Conservation (phyloP, 2,329 filamentous ascomycete species). For the Hypoxylon sp. region DNA sequence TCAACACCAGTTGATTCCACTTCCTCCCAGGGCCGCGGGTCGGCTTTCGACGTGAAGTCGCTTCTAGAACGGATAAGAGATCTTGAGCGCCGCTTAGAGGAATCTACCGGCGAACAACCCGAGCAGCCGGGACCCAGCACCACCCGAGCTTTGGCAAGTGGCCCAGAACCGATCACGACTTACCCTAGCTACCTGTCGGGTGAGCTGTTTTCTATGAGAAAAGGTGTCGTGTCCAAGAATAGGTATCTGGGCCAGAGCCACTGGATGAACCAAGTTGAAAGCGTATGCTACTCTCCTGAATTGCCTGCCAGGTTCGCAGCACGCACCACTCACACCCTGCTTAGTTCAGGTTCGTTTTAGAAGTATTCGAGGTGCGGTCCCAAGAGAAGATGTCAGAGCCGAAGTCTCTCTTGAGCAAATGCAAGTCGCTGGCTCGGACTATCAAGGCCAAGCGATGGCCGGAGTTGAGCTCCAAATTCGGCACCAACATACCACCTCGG, state of each 20-base stretch:
- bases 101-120: conserved; percentile 36
- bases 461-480: conserved; percentile 49
- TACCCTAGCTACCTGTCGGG: conserved; percentile 34
- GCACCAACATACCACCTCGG: conserved; percentile 50
- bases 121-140: conserved; percentile 1
- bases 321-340: conserved; percentile 6
- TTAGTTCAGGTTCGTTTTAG: conserved; percentile 39
- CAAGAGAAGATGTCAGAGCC: conserved; percentile 44
- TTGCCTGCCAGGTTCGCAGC: background rate
- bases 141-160: conserved; percentile 1
- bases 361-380: conserved; percentile 37
- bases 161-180: conserved; percentile 28
- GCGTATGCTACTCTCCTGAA: conserved; percentile 46
- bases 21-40: conserved; percentile 17
- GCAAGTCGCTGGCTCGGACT: conserved; percentile 52
- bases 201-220: conserved; percentile 40
- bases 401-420: conserved; percentile 47
- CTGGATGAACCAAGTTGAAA: conserved; percentile 55
- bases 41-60: conserved; percentile 34
- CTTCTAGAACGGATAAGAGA: conserved; percentile 52
- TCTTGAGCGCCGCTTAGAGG: conserved; percentile 54
- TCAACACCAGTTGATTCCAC: conserved; percentile 28
- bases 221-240: conserved; percentile 51
- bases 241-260: conserved; percentile 59
- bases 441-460: conserved; percentile 53